Base-by-base conservation (phyloP, 108 stramenopile species). In the Cyclostephanos tholiformis region DNA sequence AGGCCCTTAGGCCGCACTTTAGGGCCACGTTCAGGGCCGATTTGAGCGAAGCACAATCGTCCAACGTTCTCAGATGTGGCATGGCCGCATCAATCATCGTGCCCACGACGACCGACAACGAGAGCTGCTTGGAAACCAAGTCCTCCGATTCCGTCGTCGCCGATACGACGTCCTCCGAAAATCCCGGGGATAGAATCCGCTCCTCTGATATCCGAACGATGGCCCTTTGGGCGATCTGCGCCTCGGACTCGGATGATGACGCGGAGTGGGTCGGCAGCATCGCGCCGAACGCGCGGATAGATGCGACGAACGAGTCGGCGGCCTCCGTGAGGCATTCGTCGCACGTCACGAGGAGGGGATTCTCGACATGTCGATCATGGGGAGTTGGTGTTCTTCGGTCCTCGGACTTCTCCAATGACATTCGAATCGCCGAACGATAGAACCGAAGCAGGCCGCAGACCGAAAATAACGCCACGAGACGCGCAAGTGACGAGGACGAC, bases 401-500 rank as follows among this genome's bases (percentile, higher is more conserved):
- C 17, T 79, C 67, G 25, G 86, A 63, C 46, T 88, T 90, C 14
- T 73, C 69, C 39, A 88, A 48, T 20, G 86, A 62, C 62, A 87
- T 95, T 4, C 77, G 80, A 5, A 91, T 65, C 23, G 91, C 94
- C 9, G 89, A 79, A 17, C 72, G 30, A 58, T 95, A 95, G 67
- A 92, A 95, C 19, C 90, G 82, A 13, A 95, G 75, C 9, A 95
- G 81, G 4, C 94, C 94, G 66, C 89, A 88, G 27, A 95, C 85
- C 26, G 87, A 86, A 69, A 86, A 95, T 22, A 95, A 65, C 4
- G 90, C 84, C 4, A 88, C 77, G 9, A 95, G 53, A 10, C 84
- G 82, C 72, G 63, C 65, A 10, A 91, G 66, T 8, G 85, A 64
- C 25, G 69, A 72, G 26, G 83, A 82, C 11, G 86, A 84, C 46